Evolutionary conservation across 495 filamentous ascomycete species (phyloP).

Genomic region (Extremus antarcticus): DNA sequence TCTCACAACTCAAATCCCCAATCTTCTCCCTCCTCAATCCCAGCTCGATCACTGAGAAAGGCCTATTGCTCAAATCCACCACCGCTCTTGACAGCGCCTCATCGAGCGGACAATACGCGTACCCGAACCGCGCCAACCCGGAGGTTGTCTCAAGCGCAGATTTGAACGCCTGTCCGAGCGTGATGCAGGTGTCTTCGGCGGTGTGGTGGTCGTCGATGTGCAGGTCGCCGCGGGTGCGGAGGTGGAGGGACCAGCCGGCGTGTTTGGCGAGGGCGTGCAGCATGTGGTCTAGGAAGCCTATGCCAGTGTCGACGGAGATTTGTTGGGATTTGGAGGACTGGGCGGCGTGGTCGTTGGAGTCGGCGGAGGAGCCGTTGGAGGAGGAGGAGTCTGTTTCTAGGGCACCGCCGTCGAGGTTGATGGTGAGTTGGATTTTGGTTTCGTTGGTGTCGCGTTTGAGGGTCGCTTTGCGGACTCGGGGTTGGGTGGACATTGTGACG

Average conservation of each 20-base stretch:
- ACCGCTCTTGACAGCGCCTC: constrained; percentile 91
- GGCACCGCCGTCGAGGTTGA: constrained; percentile 82
- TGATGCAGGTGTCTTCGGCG: constrained; percentile 88
- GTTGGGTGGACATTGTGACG: constrained; percentile 13
- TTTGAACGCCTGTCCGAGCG: constrained; percentile 74
- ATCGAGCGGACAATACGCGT: constrained; percentile 83
- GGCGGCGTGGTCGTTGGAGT: constrained; percentile 56
- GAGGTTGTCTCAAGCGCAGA: constrained; percentile 59
- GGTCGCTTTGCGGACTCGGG: constrained; percentile 50
- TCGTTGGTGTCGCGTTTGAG: constrained; percentile 87
- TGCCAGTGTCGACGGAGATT: constrained; percentile 82
- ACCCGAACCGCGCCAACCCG: constrained; percentile 82
- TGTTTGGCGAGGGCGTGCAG: constrained; percentile 93
- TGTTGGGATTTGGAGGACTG: constrained; percentile 71
- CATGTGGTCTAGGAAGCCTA: constrained; percentile 99
- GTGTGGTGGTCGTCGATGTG: constrained; percentile 99
- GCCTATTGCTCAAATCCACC: constrained; percentile 85
- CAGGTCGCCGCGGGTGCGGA: constrained; percentile 76
- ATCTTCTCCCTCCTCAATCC: constrained; percentile 82
- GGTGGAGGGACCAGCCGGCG: constrained; percentile 75
- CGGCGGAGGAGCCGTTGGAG: constrained; percentile 4
- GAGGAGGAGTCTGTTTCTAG: constrained; percentile 32
- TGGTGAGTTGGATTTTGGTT: constrained; percentile 85
- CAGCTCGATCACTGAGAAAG: constrained; percentile 70
- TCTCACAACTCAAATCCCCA: constrained; percentile 84